Conservation (phyloP, 78 protist species). For the Fonticula alba region DNA sequence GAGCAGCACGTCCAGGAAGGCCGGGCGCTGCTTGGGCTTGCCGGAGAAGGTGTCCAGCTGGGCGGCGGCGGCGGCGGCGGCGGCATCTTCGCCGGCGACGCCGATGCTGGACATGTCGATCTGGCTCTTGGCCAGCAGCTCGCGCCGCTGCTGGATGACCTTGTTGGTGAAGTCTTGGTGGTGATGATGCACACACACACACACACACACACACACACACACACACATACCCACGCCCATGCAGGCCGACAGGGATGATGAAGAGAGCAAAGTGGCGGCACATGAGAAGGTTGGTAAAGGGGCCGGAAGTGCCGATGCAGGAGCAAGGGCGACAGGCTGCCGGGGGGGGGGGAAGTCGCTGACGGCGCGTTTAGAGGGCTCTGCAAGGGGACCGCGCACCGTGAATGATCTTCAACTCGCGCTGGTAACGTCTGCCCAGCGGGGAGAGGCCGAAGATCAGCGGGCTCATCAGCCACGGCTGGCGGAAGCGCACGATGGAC, state of each 20-base stretch:
- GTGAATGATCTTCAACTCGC: too few species aligned
- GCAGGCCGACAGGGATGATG: background rate
- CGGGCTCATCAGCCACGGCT: too few species aligned
- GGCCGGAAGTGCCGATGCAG: too few species aligned
- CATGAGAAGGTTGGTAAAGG: too few species aligned
- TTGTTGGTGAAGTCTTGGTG: conserved; percentile 55
- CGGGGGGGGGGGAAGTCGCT: too few species aligned
- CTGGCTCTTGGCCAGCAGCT: conserved; percentile 29
- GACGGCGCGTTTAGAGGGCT: too few species aligned
- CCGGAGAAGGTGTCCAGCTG: conserved; percentile 83
- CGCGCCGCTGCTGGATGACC: conserved; percentile 39
- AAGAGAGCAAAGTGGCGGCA: background rate
- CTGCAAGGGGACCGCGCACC: too few species aligned
- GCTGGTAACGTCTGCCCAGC: too few species aligned
- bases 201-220: conserved; percentile 26
- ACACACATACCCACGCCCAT: background rate
- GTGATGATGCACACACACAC: conserved; percentile 70
- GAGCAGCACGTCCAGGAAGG: conserved; percentile 93
- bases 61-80: conserved; percentile 70
- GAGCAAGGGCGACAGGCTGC: too few species aligned
- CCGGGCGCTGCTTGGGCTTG: conserved; percentile 56
- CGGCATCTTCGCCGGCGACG: conserved; percentile 26
- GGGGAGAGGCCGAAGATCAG: too few species aligned
- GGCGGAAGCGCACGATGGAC: too few species aligned
- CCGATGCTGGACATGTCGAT: background rate